Evolutionary conservation across 768 basidiomycete genomes (phyloP), one percentile per base, ranked within the genome.

Genomic region (Inosperma sp.): DNA sequence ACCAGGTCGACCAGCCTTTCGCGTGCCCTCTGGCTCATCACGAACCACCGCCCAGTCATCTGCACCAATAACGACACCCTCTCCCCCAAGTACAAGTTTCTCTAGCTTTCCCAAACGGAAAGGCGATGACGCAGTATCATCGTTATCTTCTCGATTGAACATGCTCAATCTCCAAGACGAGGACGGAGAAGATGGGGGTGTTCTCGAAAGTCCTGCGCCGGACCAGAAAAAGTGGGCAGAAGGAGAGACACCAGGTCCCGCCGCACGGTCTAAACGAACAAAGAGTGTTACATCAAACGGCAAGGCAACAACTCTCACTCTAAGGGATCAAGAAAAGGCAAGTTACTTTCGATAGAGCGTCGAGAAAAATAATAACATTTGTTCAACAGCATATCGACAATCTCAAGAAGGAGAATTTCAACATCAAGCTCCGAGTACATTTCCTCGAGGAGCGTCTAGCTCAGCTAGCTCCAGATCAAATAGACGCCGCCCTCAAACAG

Each of bases 311-410:
- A 71, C 81, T 13, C 78, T 96, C 57, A 95, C 94, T 0, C 75
- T 99, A 12, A 80, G 93, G 7, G 95, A 98, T 65, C 95, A 99
- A 67, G 94, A 98, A 70, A 95, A 97, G 79, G 95, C 91, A 58
- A 45, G 75, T 63, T 21, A 44, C n/a, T 23, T 3, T 26, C 16
- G n/a, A 8, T 8, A 37, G 17, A 17, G 25, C 14, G 44, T 16
- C 17, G 13, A 3, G 16, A 13, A 36, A 14, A 19, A 17, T 14
- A 17, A 26, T 29, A 35, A 30, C 44, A 16, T 26, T 39, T 44
- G 25, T 54, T 13, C 9, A 16, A 27, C 61, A 98, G 94, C 89
- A 94, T 66, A 91, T 96, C 63, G 93, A 98, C 69, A 84, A 83
- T 55, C 81, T 93, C 61, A 93, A 95, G 73, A 96, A 94, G 66